These are phyloP conservation scores for Abrus precatorius DNA, from an alignment of 306 rosid species.

Conservation along the genomic window DNA sequence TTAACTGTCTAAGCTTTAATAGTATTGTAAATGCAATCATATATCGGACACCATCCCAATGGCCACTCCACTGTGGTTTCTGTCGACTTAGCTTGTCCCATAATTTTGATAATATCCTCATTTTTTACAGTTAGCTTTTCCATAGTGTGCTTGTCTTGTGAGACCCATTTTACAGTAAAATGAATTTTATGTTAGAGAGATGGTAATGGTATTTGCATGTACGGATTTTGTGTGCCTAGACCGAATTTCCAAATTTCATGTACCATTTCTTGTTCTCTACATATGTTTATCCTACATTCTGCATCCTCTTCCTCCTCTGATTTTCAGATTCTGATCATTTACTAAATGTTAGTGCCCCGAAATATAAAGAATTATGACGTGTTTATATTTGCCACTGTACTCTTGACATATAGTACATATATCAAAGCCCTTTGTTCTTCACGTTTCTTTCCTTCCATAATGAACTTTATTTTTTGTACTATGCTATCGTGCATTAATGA, in stretches of 20 bases:
- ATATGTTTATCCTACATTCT: conserved; percentile 8
- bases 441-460: neutral
- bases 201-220: conserved; percentile 19
- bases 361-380: no score
- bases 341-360: conserved; percentile 20
- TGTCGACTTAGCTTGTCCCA: conserved; percentile 31
- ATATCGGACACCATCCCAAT: conserved; percentile 29
- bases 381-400: conserved; percentile 3
- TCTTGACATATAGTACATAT: conserved; percentile 16
- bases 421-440: conserved; percentile 1
- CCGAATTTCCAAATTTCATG: conserved; percentile 38
- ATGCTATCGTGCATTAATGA: neutral
- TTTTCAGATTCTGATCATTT: conserved; percentile 22
- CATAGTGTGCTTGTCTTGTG: neutral
- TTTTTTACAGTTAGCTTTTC: conserved; percentile 1
- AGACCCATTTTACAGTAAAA: conserved; percentile 7
- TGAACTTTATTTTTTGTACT: conserved; percentile 17
- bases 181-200: conserved; percentile 23
- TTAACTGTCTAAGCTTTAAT: conserved; percentile 4
- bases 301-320: neutral
- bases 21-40: neutral
- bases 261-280: conserved; percentile 9
- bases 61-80: conserved; percentile 23
- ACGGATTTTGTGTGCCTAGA: neutral
- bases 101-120: conserved; percentile 24